Conservation (phyloP, 2,329 filamentous ascomycete genomes). For the Phaeomoniella chlamydospora region DNA sequence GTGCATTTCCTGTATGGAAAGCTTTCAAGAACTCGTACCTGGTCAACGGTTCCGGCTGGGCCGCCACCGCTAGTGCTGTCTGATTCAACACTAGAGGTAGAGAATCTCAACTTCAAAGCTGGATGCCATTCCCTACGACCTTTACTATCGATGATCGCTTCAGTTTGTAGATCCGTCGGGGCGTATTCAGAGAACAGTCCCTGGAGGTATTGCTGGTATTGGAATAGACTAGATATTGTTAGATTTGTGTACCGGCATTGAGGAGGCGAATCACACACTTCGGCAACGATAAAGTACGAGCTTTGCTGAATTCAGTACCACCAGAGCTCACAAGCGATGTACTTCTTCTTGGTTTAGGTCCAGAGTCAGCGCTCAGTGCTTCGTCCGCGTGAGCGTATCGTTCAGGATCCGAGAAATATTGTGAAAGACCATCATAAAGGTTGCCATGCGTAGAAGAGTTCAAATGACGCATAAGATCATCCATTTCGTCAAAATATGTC, state of each 20-base stretch:
- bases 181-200: not conserved
- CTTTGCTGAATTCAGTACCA: not conserved
- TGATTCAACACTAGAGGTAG: not conserved
- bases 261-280: not conserved
- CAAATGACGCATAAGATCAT: not conserved
- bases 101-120: not conserved
- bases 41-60: too few relatives aligned
- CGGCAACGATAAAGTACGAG: not conserved
- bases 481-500: not conserved
- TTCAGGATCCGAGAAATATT: not conserved
- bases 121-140: not conserved
- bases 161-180: not conserved
- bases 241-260: not conserved
- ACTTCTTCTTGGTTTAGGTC: too few relatives aligned
- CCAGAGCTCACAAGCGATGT: not conserved
- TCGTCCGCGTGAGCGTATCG: not conserved
- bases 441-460: not conserved
- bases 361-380: too few relatives aligned
- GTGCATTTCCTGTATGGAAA: too few relatives aligned
- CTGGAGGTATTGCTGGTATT: not conserved
- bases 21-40: too few relatives aligned
- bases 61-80: not conserved
- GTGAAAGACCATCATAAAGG: not conserved
- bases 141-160: not conserved
- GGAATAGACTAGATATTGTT: not conserved